Evolutionary conservation across 73 alveolate genomes (phyloP).

Genomic region (Urostyla sp.): DNA sequence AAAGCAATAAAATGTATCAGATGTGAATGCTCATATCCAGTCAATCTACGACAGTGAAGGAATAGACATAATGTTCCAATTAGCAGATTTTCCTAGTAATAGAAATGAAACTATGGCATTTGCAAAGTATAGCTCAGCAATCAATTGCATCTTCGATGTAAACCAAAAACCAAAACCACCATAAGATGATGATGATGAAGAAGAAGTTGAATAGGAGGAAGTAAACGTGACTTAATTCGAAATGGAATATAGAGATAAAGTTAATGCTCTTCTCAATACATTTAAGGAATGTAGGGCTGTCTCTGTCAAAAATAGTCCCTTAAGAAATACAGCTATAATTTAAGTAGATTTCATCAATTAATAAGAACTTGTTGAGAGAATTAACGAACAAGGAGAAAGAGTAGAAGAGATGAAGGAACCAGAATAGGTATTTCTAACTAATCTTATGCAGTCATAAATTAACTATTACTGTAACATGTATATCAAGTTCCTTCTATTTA

Average conservation of each 20-base stretch:
- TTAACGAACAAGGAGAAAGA: constrained; percentile 39
- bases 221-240: not conserved
- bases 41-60: constrained; percentile 17
- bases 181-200: constrained; percentile 22
- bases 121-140: constrained; percentile 34
- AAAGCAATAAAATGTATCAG: constrained; percentile 16
- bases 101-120: constrained; percentile 52
- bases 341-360: not conserved
- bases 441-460: not conserved
- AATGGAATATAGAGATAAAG: not conserved
- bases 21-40: constrained; percentile 25
- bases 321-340: not conserved
- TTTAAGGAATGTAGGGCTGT: no score
- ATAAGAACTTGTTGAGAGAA: not conserved
- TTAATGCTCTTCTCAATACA: not conserved
- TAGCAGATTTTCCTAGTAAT: constrained; percentile 56
- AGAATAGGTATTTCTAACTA: not conserved
- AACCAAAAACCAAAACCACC: not conserved
- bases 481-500: constrained; percentile 28
- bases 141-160: constrained; percentile 33
- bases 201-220: not conserved
- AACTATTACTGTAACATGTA: constrained; percentile 8
- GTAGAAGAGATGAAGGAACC: constrained; percentile 43
- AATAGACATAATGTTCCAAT: constrained; percentile 44
- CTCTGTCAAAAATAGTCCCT: constrained; percentile 11